Percentiles rank a stretch among this genome's conserved stretches.
These are phyloP conservation scores for Massarina eburnea DNA, from an alignment of 2,329 filamentous ascomycete species.

Conservation along the genomic window DNA sequence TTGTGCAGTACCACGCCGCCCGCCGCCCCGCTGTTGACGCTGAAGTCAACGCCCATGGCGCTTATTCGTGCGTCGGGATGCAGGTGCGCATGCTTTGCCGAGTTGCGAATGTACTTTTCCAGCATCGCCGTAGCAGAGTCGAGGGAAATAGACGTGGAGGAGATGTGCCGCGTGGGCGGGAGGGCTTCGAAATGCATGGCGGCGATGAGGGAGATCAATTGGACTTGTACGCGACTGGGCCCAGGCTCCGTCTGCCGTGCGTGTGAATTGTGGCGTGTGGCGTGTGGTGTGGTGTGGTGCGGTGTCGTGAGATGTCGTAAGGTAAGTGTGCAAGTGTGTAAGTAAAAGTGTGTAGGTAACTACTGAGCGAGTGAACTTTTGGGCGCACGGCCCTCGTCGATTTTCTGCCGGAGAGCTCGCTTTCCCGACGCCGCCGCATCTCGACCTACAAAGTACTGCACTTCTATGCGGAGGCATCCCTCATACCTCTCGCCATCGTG, in stretches of 20 bases:
- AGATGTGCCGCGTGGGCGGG: slow-evolving; percentile 41
- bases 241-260: too few relatives aligned
- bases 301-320: too few relatives aligned
- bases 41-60: slow-evolving; percentile 46
- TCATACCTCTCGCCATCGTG: not conserved
- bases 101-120: slow-evolving; percentile 44
- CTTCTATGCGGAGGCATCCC: not conserved
- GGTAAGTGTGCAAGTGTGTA: too few relatives aligned
- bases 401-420: not conserved
- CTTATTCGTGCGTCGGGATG: slow-evolving; percentile 53
- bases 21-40: slow-evolving; percentile 45
- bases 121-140: slow-evolving; percentile 39
- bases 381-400: too few relatives aligned
- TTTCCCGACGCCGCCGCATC: too few relatives aligned
- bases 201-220: slow-evolving; percentile 3
- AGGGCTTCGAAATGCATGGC: slow-evolving; percentile 38
- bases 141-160: slow-evolving; percentile 33
- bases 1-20: slow-evolving; percentile 57
- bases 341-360: too few relatives aligned
- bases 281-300: too few relatives aligned
- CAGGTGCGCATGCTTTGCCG: slow-evolving; percentile 46
- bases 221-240: too few relatives aligned
- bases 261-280: too few relatives aligned
- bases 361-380: too few relatives aligned
- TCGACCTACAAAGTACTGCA: too few relatives aligned